phyloP scores from a whole-genome alignment of 345 rosid species.

The Brassica juncea region DNA sequence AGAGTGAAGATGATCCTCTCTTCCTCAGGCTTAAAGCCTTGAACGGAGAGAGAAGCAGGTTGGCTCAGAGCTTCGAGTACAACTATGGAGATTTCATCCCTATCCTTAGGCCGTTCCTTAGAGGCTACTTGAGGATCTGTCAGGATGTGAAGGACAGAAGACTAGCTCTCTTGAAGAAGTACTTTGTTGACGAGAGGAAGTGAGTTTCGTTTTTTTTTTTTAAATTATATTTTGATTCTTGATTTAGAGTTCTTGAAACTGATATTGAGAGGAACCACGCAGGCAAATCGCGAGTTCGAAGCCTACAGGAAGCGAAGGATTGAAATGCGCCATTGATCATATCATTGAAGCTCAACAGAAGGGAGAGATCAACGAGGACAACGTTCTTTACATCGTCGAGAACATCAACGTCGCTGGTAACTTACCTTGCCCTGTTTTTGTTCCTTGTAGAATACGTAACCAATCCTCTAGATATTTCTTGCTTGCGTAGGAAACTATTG shows the following conservation, averaged over 20 bases:
- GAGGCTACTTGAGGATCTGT: background rate
- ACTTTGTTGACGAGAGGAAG: slow-evolving; percentile 61
- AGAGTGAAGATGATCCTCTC: background rate
- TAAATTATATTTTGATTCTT: background rate
- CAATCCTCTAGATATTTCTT: slow-evolving; percentile 10
- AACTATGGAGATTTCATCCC: background rate
- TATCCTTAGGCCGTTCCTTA: background rate
- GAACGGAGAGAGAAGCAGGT: background rate
- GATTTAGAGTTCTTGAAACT: slow-evolving; percentile 8
- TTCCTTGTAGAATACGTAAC: slow-evolving; percentile 36
- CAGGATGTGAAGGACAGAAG: background rate
- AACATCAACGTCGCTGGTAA: background rate
- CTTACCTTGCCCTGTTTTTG: slow-evolving; percentile 23
- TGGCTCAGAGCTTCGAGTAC: background rate
- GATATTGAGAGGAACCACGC: slow-evolving; percentile 7
- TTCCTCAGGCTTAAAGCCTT: background rate
- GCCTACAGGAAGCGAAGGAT: slow-evolving; percentile 57
- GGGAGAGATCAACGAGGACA: background rate
- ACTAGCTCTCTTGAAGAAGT: background rate
- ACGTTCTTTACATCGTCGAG: background rate
- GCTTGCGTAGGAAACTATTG: background rate
- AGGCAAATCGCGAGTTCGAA: slow-evolving; percentile 75
- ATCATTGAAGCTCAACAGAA: background rate
- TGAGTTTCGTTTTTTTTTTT: slow-evolving; percentile 34
- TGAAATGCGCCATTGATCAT: slow-evolving; percentile 85